These are phyloP conservation scores for Oehlia diaphana DNA, from an alignment of 192 early-diverging fungal species.

Conservation along the genomic window DNA sequence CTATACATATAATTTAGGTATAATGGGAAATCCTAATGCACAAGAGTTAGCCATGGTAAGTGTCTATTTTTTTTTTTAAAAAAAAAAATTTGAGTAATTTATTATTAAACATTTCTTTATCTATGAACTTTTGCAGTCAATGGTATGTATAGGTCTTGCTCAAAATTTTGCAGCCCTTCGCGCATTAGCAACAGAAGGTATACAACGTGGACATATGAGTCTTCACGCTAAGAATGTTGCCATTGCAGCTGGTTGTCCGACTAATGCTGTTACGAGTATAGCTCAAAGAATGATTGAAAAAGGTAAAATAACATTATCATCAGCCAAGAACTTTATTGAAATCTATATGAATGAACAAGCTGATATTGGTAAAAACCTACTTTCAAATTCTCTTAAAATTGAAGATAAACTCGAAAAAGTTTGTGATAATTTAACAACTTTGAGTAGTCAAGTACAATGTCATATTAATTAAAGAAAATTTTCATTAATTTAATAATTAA, in stretches of 20 bases:
- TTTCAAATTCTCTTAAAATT: too few relatives aligned
- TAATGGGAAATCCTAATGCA: slow-evolving; percentile 65
- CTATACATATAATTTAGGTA: slow-evolving; percentile 63
- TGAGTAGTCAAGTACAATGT: too few relatives aligned
- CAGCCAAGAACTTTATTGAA: slow-evolving; percentile 39
- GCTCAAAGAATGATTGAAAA: slow-evolving; percentile 70
- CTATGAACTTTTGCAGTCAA: slow-evolving; percentile 36
- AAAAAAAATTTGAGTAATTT: background rate
- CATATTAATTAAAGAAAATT: too few relatives aligned
- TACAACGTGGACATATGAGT: slow-evolving; percentile 73
- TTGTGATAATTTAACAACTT: too few relatives aligned
- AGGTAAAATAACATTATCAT: slow-evolving; percentile 56
- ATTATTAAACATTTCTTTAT: background rate
- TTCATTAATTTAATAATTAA: too few relatives aligned
- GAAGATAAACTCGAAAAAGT: too few relatives aligned
- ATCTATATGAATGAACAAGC: background rate
- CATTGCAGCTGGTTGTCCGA: slow-evolving; percentile 70
- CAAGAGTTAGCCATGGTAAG: slow-evolving; percentile 59
- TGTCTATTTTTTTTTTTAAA: background rate
- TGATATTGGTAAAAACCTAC: too few relatives aligned
- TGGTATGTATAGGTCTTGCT: slow-evolving; percentile 69
- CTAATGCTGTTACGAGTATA: slow-evolving; percentile 64
- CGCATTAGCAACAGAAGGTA: slow-evolving; percentile 72
- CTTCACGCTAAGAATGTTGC: slow-evolving; percentile 62
- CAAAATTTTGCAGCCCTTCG: slow-evolving; percentile 81